Evolutionary conservation across 2,329 filamentous ascomycete genomes (phyloP).

Genomic region (Colletotrichum sp.): DNA sequence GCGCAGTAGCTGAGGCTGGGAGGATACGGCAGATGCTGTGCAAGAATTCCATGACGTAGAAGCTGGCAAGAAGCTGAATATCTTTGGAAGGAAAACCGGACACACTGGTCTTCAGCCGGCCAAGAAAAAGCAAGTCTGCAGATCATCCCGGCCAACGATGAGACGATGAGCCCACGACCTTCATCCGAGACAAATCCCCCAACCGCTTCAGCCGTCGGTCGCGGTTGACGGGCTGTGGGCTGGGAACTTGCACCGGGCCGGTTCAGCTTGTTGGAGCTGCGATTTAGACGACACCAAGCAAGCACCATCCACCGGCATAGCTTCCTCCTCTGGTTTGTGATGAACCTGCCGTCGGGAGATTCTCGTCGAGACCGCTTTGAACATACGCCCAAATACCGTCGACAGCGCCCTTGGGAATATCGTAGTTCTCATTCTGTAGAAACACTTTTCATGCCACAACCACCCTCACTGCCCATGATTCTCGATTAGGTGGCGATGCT

Average conservation of each 20-base stretch:
- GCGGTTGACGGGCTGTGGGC: background rate
- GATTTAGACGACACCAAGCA: background rate
- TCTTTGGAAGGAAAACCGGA: background rate
- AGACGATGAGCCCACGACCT: background rate
- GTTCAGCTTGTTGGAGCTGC: background rate
- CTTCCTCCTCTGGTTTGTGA: background rate
- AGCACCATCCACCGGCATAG: background rate
- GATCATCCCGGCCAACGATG: background rate
- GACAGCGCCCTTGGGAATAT: background rate
- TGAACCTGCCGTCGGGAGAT: background rate
- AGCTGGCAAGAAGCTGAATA: background rate
- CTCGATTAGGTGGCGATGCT: background rate
- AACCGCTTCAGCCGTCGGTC: background rate
- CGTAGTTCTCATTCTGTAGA: background rate
- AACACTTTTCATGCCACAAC: background rate
- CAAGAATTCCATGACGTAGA: background rate
- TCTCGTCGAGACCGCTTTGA: background rate
- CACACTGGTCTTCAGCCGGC: background rate
- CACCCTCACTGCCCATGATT: background rate
- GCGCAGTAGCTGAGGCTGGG: background rate
- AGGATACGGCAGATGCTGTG: background rate
- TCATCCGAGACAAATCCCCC: background rate
- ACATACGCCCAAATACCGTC: background rate
- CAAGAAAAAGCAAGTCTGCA: background rate
- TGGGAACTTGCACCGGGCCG: background rate